These are phyloP conservation scores for Macaranga tanarius DNA, from an alignment of 441 rosid species.

Conservation along the genomic window DNA sequence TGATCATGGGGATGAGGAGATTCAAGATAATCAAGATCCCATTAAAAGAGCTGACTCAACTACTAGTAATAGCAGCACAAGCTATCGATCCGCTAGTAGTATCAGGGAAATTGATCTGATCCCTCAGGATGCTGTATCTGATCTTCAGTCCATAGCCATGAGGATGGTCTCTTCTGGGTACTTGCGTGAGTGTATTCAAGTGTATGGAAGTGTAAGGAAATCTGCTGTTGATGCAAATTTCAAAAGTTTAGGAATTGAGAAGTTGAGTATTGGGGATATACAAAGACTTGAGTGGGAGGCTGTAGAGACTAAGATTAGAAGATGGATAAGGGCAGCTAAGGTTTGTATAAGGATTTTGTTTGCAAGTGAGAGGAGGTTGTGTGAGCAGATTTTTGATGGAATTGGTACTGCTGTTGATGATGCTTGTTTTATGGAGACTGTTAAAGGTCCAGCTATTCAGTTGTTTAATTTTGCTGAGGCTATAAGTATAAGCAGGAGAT, in stretches of 20 bases:
- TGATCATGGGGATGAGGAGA: constrained; percentile 9
- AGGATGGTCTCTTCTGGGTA: constrained; percentile 69
- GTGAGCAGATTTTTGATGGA: constrained; percentile 48
- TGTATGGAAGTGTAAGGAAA: constrained; percentile 55
- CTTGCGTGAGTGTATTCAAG: constrained; percentile 69
- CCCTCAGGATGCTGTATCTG: constrained; percentile 40
- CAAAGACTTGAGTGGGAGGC: constrained; percentile 77
- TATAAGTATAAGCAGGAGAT: constrained; percentile 68
- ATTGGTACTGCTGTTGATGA: constrained; percentile 37
- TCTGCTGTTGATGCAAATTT: constrained; percentile 54
- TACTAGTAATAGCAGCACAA: constrained; percentile 35
- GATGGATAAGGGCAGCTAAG: constrained; percentile 66
- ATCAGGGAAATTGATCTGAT: constrained; percentile 76
- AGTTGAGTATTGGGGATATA: constrained; percentile 70
- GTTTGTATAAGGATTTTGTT: constrained; percentile 57
- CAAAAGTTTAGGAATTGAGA: constrained; percentile 63
- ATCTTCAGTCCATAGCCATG: constrained; percentile 51
- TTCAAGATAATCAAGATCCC: constrained; percentile 15
- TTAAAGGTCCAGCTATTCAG: constrained; percentile 57
- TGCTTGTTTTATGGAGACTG: constrained; percentile 55
- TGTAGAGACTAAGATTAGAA: constrained; percentile 64
- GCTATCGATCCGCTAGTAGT: constrained; percentile 68
- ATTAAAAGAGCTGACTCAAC: constrained; percentile 25
- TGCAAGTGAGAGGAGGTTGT: constrained; percentile 59
- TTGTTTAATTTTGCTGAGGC: constrained; percentile 82